Evolutionary conservation across 805 yeast species (phyloP).

Genomic region (Candida insectalens): DNA sequence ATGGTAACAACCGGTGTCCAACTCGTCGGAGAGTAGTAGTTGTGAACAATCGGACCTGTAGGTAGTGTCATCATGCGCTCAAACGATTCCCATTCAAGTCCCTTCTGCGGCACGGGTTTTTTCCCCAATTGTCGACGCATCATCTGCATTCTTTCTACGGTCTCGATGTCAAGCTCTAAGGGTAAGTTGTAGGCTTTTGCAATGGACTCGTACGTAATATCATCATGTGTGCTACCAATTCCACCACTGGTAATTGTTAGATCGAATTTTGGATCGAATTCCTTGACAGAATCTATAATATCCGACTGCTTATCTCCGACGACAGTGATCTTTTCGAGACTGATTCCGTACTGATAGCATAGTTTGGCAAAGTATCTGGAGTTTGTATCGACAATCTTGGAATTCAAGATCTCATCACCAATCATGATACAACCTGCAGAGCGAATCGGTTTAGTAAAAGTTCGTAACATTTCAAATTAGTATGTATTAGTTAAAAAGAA

Average conservation of each 20-base stretch:
- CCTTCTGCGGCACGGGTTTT: constrained; percentile 17
- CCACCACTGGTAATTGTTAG: constrained; percentile 64
- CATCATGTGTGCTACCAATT: constrained; percentile 89
- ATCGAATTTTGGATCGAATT: constrained; percentile 46
- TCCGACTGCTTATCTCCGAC: constrained; percentile 71
- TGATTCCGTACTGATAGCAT: constrained; percentile 61
- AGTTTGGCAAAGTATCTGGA: constrained; percentile 60
- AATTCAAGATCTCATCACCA: constrained; percentile 84
- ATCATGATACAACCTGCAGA: constrained; percentile 49
- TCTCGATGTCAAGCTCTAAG: constrained; percentile 41
- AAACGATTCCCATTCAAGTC: constrained; percentile 48
- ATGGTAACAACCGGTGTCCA: constrained; percentile 84
- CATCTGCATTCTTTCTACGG: constrained; percentile 49
- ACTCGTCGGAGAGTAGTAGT: constrained; percentile 38
- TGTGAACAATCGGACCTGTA: constrained; percentile 25
- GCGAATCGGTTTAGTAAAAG: neutral
- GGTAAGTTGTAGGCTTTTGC: constrained; percentile 53
- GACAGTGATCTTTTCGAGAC: constrained; percentile 55
- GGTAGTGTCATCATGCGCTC: constrained; percentile 80
- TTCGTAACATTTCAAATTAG: too few relatives aligned
- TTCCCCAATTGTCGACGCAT: constrained; percentile 26
- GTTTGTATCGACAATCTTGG: constrained; percentile 75
- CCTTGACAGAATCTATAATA: constrained; percentile 40
- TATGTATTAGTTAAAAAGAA: too few relatives aligned
- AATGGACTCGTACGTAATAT: constrained; percentile 71